These are phyloP conservation scores for Cylindrotheca closterium DNA, from an alignment of 108 stramenopile genomes.

Conservation along the genomic window DNA sequence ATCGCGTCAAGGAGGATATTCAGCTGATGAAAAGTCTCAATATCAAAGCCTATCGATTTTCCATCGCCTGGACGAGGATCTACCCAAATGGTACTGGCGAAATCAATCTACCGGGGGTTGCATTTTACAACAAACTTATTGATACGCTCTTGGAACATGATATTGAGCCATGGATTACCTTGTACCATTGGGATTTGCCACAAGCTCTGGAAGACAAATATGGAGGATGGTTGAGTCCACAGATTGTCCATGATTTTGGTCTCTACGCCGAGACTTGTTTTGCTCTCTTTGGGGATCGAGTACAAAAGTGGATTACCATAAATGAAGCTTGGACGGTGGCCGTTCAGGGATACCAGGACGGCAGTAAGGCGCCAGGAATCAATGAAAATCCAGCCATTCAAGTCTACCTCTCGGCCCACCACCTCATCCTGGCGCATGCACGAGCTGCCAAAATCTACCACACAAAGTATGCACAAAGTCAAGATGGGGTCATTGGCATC, in stretches of 20 bases:
- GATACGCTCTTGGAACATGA: slow-evolving; percentile 70
- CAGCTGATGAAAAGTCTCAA: slow-evolving; percentile 77
- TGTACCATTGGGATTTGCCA: slow-evolving; percentile 97
- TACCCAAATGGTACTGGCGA: slow-evolving; percentile 67
- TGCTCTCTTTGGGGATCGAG: slow-evolving; percentile 85
- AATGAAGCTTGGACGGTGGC: slow-evolving; percentile 92
- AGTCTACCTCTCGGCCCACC: slow-evolving; percentile 78
- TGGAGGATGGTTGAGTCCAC: slow-evolving; percentile 71
- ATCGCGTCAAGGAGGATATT: slow-evolving; percentile 82
- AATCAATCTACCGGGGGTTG: slow-evolving; percentile 74
- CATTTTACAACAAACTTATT: slow-evolving; percentile 87
- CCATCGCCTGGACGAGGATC: slow-evolving; percentile 91
- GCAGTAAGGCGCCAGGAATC: slow-evolving; percentile 87
- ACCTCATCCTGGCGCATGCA: slow-evolving; percentile 88
- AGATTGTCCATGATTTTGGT: slow-evolving; percentile 71
- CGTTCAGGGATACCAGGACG: slow-evolving; percentile 83
- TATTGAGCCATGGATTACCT: slow-evolving; percentile 88
- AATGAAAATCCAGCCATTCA: slow-evolving; percentile 41
- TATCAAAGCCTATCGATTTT: slow-evolving; percentile 89
- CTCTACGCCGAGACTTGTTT: slow-evolving; percentile 90
- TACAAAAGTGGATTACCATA: slow-evolving; percentile 91
- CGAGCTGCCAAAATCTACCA: slow-evolving; percentile 72
- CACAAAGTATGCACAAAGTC: slow-evolving; percentile 45
- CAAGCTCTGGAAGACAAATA: slow-evolving; percentile 77
- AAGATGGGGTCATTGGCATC: slow-evolving; percentile 78